Percentiles rank a stretch among this genome's conserved stretches.
phyloP scores from a whole-genome alignment of 2,329 filamentous ascomycete genomes.

The Pseudopyrenochaeta lycopersici region DNA sequence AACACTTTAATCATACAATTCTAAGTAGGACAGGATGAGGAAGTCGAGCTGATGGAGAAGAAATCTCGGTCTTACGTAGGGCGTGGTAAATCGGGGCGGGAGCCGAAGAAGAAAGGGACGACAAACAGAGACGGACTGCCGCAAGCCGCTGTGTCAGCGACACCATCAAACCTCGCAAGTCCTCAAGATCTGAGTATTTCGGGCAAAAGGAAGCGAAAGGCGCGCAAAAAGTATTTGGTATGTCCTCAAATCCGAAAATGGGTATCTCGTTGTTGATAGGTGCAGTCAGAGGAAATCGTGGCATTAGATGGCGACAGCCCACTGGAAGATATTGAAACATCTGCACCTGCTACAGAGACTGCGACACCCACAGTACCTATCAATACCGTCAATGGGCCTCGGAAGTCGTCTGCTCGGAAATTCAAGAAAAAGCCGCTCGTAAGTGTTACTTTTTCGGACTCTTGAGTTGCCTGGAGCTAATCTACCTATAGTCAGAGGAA shows the following conservation, averaged over 20 bases:
- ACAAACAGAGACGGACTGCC: conserved; percentile 34
- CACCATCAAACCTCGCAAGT: conserved; percentile 21
- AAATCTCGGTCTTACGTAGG: conserved; percentile 28
- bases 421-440: conserved; percentile 42
- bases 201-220: conserved; percentile 39
- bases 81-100: conserved; percentile 28
- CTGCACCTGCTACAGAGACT: conserved; percentile 10
- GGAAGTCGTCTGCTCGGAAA: conserved; percentile 36
- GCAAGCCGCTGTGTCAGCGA: conserved; percentile 23
- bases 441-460: conserved; percentile 14
- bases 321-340: conserved; percentile 18
- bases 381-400: conserved; percentile 27
- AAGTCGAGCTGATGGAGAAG: conserved; percentile 18
- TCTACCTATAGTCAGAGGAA: conserved; percentile 33
- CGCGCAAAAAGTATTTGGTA: conserved; percentile 41
- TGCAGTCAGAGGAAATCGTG: conserved; percentile 42
- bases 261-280: conserved; percentile 15
- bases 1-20: neutral
- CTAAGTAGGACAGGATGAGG: conserved; percentile 40
- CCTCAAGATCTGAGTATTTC: conserved; percentile 30
- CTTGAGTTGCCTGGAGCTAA: conserved; percentile 7
- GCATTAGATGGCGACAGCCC: conserved; percentile 37
- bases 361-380: conserved; percentile 18
- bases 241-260: conserved; percentile 1
- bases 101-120: conserved; percentile 36